Evolutionary conservation across 2,329 filamentous ascomycete genomes (phyloP).

Genomic region (Aspergillus luchuensis): DNA sequence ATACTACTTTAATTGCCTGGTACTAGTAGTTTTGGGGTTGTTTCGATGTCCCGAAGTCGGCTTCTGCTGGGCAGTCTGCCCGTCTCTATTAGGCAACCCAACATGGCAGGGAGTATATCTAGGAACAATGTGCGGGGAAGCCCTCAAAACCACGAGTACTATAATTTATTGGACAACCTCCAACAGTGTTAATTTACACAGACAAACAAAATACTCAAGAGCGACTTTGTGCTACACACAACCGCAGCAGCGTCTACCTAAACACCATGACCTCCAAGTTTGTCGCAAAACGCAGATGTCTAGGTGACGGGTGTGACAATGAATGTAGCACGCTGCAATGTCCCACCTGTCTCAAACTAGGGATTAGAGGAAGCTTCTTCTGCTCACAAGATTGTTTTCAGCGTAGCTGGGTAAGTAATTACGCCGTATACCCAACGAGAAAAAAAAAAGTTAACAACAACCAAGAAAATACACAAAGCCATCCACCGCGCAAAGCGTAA

Average conservation of each 20-base stretch:
- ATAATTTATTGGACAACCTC: too few species aligned
- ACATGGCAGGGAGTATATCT: neutral
- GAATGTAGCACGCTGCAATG: slow-evolving; percentile 63
- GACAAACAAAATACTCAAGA: too few species aligned
- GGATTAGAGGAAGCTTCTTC: slow-evolving; percentile 66
- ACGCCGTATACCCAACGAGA: neutral
- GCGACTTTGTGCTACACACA: too few species aligned
- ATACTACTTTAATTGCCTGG: neutral
- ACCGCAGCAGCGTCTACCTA: too few species aligned
- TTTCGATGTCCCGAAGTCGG: too few species aligned
- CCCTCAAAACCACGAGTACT: neutral
- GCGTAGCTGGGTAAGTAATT: slow-evolving; percentile 77
- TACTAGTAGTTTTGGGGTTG: neutral
- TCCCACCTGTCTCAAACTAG: slow-evolving; percentile 85
- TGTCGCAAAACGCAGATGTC: neutral
- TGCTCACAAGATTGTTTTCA: slow-evolving; percentile 97
- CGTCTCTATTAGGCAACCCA: neutral
- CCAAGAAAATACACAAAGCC: slow-evolving; percentile 53
- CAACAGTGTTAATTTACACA: neutral
- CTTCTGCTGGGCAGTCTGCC: too few species aligned
- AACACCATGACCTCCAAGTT: neutral
- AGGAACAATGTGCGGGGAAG: neutral
- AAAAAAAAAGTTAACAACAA: slow-evolving; percentile 7
- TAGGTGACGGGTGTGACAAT: neutral
- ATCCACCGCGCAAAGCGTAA: slow-evolving; percentile 29